Conservation (phyloP, 83 land plant species). For the Picea abies region DNA sequence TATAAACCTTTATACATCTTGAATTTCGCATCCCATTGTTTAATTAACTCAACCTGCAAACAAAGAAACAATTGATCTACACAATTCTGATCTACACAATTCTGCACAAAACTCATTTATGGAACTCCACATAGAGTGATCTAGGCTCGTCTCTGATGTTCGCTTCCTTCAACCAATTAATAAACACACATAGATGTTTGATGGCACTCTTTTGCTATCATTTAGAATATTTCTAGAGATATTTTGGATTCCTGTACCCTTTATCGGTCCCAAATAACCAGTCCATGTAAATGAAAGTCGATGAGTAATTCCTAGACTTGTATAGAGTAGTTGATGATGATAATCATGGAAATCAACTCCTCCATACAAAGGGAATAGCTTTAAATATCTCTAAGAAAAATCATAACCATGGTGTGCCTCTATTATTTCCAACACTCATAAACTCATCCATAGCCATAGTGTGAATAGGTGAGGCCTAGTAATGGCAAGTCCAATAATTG, state of each 20-base stretch:
- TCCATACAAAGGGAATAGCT: conserved; percentile 89
- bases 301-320: conserved; percentile 98
- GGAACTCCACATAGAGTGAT: background rate
- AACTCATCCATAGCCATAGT: too few relatives aligned
- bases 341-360: conserved; percentile 99
- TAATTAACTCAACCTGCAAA: background rate
- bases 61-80: background rate
- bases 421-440: too few relatives aligned
- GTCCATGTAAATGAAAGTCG: conserved; percentile 99
- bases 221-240: conserved; percentile 43
- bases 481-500: too few relatives aligned
- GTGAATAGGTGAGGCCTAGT: too few relatives aligned
- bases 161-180: background rate
- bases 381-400: conserved; percentile 98
- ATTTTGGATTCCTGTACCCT: conserved; percentile 85
- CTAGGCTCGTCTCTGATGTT: background rate
- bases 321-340: conserved; percentile 97
- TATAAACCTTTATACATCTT: too few relatives aligned
- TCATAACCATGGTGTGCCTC: conserved; percentile 99
- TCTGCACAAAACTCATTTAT: background rate
- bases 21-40: background rate
- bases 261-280: conserved; percentile 98
- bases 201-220: background rate
- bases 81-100: background rate
- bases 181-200: background rate